Evolutionary conservation across 176 grass and related monocot genomes (phyloP).

Genomic region (Puccinellia tenuiflora): DNA sequence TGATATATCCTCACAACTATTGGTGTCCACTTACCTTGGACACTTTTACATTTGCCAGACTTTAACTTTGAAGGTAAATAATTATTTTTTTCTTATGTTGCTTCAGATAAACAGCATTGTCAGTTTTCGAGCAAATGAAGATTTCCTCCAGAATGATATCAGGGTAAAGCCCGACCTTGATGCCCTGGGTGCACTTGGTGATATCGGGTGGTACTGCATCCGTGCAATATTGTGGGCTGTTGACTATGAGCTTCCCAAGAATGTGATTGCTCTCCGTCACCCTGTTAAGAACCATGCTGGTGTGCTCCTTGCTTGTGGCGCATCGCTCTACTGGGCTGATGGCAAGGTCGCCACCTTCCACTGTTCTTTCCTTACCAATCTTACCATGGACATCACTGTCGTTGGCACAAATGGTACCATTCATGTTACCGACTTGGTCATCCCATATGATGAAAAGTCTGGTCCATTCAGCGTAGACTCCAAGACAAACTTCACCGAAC

Average conservation of each 20-base stretch:
- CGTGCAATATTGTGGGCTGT: constrained; percentile 66
- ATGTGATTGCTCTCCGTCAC: constrained; percentile 21
- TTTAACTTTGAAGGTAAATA: background rate
- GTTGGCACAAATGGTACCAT: constrained; percentile 67
- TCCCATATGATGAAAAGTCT: constrained; percentile 53
- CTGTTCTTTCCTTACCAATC: constrained; percentile 67
- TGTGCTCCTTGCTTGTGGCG: constrained; percentile 54
- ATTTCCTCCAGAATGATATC: constrained; percentile 81
- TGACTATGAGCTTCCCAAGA: constrained; percentile 61
- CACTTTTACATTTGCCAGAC: background rate
- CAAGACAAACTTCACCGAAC: constrained; percentile 41
- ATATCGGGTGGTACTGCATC: constrained; percentile 81
- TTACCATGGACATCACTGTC: constrained; percentile 51
- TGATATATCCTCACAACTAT: background rate
- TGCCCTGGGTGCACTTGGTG: constrained; percentile 63
- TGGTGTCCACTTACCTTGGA: background rate
- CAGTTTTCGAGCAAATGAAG: constrained; percentile 33
- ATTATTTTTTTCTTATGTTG: constrained; percentile 3
- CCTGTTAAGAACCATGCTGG: constrained; percentile 55
- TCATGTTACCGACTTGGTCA: constrained; percentile 57
- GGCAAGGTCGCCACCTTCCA: constrained; percentile 50
- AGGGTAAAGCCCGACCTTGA: constrained; percentile 85
- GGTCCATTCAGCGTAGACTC: constrained; percentile 36
- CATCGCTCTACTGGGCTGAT: constrained; percentile 50
- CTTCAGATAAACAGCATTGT: constrained; percentile 65